Percentiles rank a stretch among this genome's conserved stretches.
phyloP scores from a whole-genome alignment of 2,329 filamentous ascomycete genomes.

The Fusarium sp. region DNA sequence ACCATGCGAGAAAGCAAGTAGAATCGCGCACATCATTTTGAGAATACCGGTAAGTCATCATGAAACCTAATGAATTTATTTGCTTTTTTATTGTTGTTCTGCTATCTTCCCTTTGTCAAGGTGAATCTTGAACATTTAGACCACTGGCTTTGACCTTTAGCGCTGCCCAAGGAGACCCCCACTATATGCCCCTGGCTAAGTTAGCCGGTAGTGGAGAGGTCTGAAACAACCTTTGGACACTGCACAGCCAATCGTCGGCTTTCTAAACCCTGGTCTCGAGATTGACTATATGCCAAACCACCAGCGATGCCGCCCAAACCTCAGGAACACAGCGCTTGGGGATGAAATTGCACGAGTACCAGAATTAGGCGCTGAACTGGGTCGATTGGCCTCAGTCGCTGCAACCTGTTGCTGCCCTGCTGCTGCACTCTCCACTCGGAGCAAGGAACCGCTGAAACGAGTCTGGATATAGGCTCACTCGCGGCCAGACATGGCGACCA shows the following conservation, averaged over 20 bases:
- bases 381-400: conserved; percentile 36
- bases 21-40: fast-evolving
- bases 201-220: conserved; percentile 6
- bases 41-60: background rate
- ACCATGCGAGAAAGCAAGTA: background rate
- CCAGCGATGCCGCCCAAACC: conserved; percentile 34
- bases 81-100: background rate
- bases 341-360: conserved; percentile 38
- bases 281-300: conserved; percentile 25
- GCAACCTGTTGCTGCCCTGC: conserved; percentile 37
- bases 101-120: background rate
- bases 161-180: conserved; percentile 9
- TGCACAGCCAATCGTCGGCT: conserved; percentile 42
- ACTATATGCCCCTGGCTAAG: background rate
- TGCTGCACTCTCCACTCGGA: conserved; percentile 14
- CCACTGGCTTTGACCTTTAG: conserved; percentile 16
- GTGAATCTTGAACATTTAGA: background rate
- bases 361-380: conserved; percentile 40
- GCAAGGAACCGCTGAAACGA: conserved; percentile 35
- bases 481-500: conserved; percentile 42
- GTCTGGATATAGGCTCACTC: conserved; percentile 28
- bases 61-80: background rate
- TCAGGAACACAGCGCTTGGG: conserved; percentile 28
- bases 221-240: conserved; percentile 46
- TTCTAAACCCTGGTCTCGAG: conserved; percentile 43